phyloP scores from a whole-genome alignment of 2,329 filamentous ascomycete species.

The Phialophora chinensis region DNA sequence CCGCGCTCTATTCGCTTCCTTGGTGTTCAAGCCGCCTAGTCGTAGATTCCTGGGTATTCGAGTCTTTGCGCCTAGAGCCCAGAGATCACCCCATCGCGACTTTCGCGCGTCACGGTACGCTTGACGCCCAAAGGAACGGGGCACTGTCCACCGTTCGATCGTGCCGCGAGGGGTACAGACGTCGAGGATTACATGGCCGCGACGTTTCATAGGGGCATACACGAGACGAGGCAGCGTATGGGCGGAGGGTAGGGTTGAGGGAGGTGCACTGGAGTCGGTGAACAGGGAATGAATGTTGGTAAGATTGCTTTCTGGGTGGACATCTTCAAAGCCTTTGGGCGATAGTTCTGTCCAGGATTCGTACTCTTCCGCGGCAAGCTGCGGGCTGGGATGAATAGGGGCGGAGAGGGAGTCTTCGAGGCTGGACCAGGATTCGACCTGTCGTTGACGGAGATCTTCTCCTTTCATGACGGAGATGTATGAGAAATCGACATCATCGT shows the following conservation, averaged over 20 bases:
- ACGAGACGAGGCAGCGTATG: slow-evolving; percentile 73
- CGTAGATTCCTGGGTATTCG: slow-evolving; percentile 67
- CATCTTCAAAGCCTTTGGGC: slow-evolving; percentile 31
- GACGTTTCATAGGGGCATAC: slow-evolving; percentile 81
- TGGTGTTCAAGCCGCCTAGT: slow-evolving; percentile 29
- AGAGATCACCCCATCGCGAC: slow-evolving; percentile 87
- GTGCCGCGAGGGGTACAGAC: slow-evolving; percentile 84
- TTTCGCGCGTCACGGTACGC: slow-evolving; percentile 95
- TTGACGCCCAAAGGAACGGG: slow-evolving; percentile 76
- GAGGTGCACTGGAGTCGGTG: slow-evolving; percentile 43
- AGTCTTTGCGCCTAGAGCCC: slow-evolving; percentile 93
- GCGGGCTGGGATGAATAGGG: slow-evolving; percentile 21
- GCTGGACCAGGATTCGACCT: slow-evolving; percentile 33
- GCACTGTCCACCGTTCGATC: slow-evolving; percentile 93
- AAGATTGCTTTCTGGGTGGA: slow-evolving; percentile 29
- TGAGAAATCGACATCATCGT: slow-evolving; percentile 89
- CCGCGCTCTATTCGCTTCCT: slow-evolving; percentile 28
- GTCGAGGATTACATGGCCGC: slow-evolving; percentile 86
- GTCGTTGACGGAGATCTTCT: slow-evolving; percentile 58
- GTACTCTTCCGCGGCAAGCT: slow-evolving; percentile 23
- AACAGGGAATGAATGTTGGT: slow-evolving; percentile 28
- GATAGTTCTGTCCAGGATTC: slow-evolving; percentile 25
- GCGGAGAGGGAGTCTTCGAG: slow-evolving; percentile 33
- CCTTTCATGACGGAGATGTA: slow-evolving; percentile 87
- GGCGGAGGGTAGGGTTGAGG: slow-evolving; percentile 52